Base-by-base conservation (phyloP, 2,329 filamentous ascomycete genomes). In the Penicillium polonicum region DNA sequence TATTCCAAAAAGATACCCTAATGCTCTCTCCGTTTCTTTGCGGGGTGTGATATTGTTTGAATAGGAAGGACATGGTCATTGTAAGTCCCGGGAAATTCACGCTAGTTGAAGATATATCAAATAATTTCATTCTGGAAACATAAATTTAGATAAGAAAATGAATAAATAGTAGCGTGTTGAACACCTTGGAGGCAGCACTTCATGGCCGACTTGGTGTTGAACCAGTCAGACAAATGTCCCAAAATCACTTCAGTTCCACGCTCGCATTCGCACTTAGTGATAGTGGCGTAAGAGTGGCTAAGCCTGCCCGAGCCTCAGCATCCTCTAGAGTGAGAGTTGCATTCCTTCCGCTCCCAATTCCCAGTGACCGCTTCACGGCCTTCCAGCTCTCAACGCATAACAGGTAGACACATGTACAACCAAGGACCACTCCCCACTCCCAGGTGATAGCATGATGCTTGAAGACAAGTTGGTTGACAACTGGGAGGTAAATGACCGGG, bases 361-460 rank as follows among this genome's bases (percentile, higher is more conserved):
- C 62, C 48, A 68, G 68, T 0, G 68, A 63, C 1, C 88, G 76
- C 77, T 90, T 90, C 2, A 69, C 73, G 72, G 80, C 87, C 71
- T 90, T 90, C 83, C 85, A 90, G 1, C 74, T 66, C 70, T 90
- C 88, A 1, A 86, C 79, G 9, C 85, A 84, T 0, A 74, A 67
- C 60, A 90, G 81, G 71, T 89, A 90, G 6, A 88, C 68, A 1
- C 81, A 70, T 0, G 83, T 77, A 15, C 80, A 82, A 31, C 85
- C 74, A 55, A 89, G 82, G 0, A 88, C 83, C n/a, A 89, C 78
- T 0, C 78, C 84, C 88, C 87, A 90, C 68, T 89, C 87, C 86
- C 85, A 87, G 5, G 73, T 80, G 48, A 90, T 89, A 0, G 80
- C 82, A 10, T 78, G 79, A 60, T 89, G 87, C 65, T 87, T 83